Base-by-base conservation (phyloP, 2,329 filamentous ascomycete genomes). In the Sclerotinia glacialis region DNA sequence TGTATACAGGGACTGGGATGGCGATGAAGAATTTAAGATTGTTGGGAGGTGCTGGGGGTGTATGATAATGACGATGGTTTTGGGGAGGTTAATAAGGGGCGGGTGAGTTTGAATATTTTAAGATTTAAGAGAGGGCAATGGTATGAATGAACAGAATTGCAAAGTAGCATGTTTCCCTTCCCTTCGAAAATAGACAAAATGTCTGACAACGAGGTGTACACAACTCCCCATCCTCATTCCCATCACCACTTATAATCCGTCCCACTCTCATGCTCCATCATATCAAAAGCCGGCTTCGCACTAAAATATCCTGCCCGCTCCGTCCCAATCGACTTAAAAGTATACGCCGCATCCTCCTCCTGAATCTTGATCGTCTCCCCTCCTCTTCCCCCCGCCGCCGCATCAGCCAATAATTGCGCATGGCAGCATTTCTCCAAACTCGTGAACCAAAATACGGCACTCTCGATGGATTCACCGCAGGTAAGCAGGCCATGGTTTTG, bases 241-340 rank as follows among this genome's bases (percentile, higher is more conserved):
- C 26, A 31, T 69, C 67, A 75, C 73, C 68, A 72, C 67, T 74
- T 73, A 64, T 75, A 76, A 67, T 74, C 73, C 40, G 70, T 68
- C 6, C 74, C 74, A 26, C 69, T 55, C 78, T 89, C 85, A 74
- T 83, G 83, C 72, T 88, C 83, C 69, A 89, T 84, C 50, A 91
- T 78, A 78, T 91, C 89, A 78, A 92, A 92, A 69, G 88, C 72
- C 21, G 89, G 89, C 78, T 87, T 88, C 7, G 87, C 89, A 72
- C 83, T 86, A 74, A 92, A 93, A 81, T 85, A 92, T 0, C 89
- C 89, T 0, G 85, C 87, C 44, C 76, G 73, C 21, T 83, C 80
- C 0, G 80, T 83, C 0, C 90, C 90, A 3, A 92, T 80, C 0
- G 85, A 82, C 77, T 88, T 85, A 72, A 85, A 87, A 0, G 90